These are phyloP conservation scores for Solanum pimpinellifolium DNA, from an alignment of 257 asterid genomes.

Conservation along the genomic window DNA sequence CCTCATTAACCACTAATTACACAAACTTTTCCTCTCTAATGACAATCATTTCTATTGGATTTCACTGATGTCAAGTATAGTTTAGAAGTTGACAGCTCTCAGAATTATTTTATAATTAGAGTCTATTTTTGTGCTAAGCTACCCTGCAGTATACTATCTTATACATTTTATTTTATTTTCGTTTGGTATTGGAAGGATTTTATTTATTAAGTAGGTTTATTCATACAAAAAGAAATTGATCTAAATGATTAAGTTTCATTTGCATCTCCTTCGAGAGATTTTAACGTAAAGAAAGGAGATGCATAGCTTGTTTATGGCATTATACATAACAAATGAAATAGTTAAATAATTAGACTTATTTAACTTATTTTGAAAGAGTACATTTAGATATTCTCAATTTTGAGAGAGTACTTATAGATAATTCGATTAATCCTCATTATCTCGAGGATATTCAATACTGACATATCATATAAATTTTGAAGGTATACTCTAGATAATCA, in stretches of 20 bases:
- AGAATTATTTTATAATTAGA: not conserved
- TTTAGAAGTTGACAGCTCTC: conserved; percentile 32
- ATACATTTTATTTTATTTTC: not conserved
- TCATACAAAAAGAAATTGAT: no score
- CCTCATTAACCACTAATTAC: conserved; percentile 29
- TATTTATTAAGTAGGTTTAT: no score
- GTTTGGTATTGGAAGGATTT: no score
- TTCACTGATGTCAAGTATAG: conserved; percentile 40
- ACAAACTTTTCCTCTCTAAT: not conserved
- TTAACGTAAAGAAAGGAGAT: no score
- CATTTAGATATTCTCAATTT: not conserved
- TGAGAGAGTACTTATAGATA: not conserved
- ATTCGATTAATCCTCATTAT: not conserved
- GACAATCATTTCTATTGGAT: conserved; percentile 13
- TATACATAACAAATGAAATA: not conserved
- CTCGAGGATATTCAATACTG: not conserved
- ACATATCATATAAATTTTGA: not conserved
- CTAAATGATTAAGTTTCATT: no score
- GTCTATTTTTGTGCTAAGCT: not conserved
- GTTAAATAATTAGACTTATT: not conserved
- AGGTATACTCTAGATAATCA: not conserved
- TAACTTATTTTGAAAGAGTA: no score
- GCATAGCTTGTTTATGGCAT: not conserved
- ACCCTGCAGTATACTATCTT: not conserved
- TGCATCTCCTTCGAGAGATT: no score